These are phyloP conservation scores for Geotrichum klebahnii DNA, from an alignment of 1,139 yeast genomes.

Conservation along the genomic window DNA sequence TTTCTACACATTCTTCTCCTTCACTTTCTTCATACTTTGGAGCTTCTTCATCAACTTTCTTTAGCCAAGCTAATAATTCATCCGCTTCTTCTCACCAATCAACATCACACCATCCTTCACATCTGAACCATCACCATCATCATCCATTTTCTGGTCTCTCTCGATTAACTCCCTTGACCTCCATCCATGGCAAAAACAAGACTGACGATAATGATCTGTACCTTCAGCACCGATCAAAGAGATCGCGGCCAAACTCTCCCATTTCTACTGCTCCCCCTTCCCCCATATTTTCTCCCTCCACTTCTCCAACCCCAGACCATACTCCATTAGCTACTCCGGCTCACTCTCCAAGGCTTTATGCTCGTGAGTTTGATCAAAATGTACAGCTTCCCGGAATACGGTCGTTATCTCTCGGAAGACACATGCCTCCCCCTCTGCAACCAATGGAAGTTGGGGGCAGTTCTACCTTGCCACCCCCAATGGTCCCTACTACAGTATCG, in stretches of 20 bases:
- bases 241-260: conserved; percentile 77
- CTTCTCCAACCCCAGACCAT: conserved; percentile 50
- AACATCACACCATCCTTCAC: conserved; percentile 10
- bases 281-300: conserved; percentile 41
- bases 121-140: conserved; percentile 33
- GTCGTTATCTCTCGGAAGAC: conserved; percentile 37
- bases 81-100: conserved; percentile 11
- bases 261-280: conserved; percentile 62
- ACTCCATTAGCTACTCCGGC: conserved; percentile 60
- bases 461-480: conserved; percentile 9
- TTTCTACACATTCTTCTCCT: conserved; percentile 56
- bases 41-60: conserved; percentile 20
- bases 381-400: conserved; percentile 43
- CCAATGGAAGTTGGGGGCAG: conserved; percentile 36
- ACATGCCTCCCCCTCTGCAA: conserved; percentile 38
- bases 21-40: conserved; percentile 58
- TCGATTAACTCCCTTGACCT: conserved; percentile 53
- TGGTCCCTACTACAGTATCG: conserved; percentile 2
- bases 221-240: conserved; percentile 50
- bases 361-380: conserved; percentile 36
- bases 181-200: conserved; percentile 29
- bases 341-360: conserved; percentile 49
- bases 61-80: conserved; percentile 10
- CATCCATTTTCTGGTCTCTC: conserved; percentile 49
- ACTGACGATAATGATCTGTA: conserved; percentile 42